Base-by-base conservation (phyloP, 495 filamentous ascomycete species). In the Penicillium longicatenatum region DNA sequence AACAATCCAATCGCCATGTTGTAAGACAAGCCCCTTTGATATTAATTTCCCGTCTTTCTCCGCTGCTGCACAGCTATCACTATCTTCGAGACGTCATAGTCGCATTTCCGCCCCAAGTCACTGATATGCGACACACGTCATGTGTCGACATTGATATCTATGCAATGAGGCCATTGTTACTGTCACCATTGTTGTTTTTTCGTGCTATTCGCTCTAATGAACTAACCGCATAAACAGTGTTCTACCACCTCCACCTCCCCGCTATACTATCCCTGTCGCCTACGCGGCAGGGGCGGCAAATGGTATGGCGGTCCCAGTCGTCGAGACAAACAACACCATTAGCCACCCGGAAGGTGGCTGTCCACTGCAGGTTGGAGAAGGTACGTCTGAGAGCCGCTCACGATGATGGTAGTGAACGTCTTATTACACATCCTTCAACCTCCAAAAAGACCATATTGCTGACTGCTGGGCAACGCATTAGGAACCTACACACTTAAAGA, bases 251-350 rank as follows among this genome's bases (percentile, higher is more conserved):
- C 91, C 92, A 49, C 92, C 92, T 52, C 91, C 92, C 54, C 84
- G 89, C 71, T 95, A 93, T 75, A 88, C 87, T 43, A 79, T 83
- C 52, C 84, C 82, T 61, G 74, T 81, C 66, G 80, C 82, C 52
- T 87, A 90, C 72, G 86, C 84, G 75, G 82, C 81, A 57, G 80
- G 85, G 65, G 79, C 82, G 61, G 79, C 81, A 55, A 83, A 82
- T 66, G 82, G 84, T 61, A 82, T 85, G 75, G 75, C 79, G 51
- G 77, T 82, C 37, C 88, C 88, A 11, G 84, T 93, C 61, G 85
- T 94, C 62, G 94, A 98, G 78, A 96, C 93, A 50, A 95, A 92
- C 73, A 98, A 98, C 63, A 85, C 85, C 24, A 79, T 98, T 54
- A 80, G 80, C 37, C 89, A 91, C 70, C 92, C 92, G 17, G 83